These are phyloP conservation scores for Suillus subalutaceus DNA, from an alignment of 768 basidiomycete genomes.

Conservation along the genomic window DNA sequence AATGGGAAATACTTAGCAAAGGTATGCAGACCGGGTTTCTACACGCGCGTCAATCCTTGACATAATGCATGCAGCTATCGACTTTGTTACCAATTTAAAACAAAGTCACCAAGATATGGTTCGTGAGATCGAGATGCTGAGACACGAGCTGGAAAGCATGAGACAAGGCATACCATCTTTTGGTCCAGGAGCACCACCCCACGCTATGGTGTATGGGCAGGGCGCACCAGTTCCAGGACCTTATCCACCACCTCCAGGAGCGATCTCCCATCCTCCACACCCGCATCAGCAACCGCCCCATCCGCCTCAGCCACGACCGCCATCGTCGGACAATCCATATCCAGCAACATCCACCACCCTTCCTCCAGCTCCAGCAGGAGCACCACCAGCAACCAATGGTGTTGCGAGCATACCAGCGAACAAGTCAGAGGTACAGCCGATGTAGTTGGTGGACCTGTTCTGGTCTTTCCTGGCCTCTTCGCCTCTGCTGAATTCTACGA, in stretches of 20 bases:
- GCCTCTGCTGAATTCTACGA: constrained; percentile 12
- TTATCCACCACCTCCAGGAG: constrained; percentile 48
- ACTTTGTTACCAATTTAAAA: constrained; percentile 83
- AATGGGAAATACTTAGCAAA: constrained; percentile 99
- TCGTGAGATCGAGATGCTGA: constrained; percentile 76
- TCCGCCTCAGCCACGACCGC: constrained; percentile 51
- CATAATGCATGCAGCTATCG: constrained; percentile 62
- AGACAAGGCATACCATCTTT: constrained; percentile 64
- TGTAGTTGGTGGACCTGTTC: constrained; percentile 24
- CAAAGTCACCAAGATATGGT: constrained; percentile 75
- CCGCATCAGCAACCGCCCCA: constrained; percentile 34
- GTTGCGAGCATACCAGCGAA: constrained; percentile 38
- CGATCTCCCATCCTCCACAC: constrained; percentile 46
- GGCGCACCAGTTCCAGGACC: constrained; percentile 45
- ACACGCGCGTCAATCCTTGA: constrained; percentile 5
- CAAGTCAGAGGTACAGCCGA: constrained; percentile 47
- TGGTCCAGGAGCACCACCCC: constrained; percentile 49
- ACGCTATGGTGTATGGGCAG: constrained; percentile 55
- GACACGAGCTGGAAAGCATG: constrained; percentile 69
- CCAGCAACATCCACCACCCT: constrained; percentile 41
- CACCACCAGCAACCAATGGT: constrained; percentile 38
- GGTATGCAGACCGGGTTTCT: constrained; percentile 48
- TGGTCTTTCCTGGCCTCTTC: constrained; percentile 10
- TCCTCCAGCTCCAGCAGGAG: constrained; percentile 24
- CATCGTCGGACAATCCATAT: constrained; percentile 63